A percentile compares a stretch with the other conserved stretches of the same genome.
Evolutionary conservation across 306 rosid genomes (phyloP).

Genomic region (Corylus avellana): DNA sequence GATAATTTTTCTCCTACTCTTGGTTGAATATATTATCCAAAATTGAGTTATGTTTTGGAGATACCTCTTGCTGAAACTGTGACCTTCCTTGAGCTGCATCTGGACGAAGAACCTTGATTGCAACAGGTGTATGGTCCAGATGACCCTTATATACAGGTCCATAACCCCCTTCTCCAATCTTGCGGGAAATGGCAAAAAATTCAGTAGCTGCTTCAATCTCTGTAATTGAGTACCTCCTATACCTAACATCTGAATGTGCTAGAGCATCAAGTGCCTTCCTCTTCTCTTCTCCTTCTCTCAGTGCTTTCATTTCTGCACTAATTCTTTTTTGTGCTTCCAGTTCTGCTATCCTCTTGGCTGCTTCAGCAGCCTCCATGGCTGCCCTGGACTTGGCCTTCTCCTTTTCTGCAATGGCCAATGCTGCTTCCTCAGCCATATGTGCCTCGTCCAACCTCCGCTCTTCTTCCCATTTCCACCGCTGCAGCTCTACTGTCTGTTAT

Average conservation of each 20-base stretch:
- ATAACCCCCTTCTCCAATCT: slow-evolving; percentile 96
- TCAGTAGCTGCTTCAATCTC: slow-evolving; percentile 86
- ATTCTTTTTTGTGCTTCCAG: slow-evolving; percentile 81
- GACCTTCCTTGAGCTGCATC: slow-evolving; percentile 94
- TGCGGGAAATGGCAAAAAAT: slow-evolving; percentile 59
- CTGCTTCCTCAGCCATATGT: slow-evolving; percentile 73
- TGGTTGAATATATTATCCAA: too few relatives aligned
- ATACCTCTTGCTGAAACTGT: slow-evolving; percentile 90
- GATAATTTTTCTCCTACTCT: too few relatives aligned
- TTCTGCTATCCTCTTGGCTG: slow-evolving; percentile 78
- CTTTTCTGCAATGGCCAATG: slow-evolving; percentile 66
- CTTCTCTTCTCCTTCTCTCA: slow-evolving; percentile 73
- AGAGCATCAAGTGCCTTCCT: slow-evolving; percentile 55
- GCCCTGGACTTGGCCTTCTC: slow-evolving; percentile 86
- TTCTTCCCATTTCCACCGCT: slow-evolving; percentile 87
- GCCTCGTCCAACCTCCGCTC: slow-evolving; percentile 78
- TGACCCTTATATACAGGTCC: slow-evolving; percentile 82
- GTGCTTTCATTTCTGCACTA: slow-evolving; percentile 75
- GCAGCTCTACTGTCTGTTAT: slow-evolving; percentile 77
- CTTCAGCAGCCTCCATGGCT: slow-evolving; percentile 93
- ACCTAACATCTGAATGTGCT: slow-evolving; percentile 55
- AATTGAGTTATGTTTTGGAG: slow-evolving; percentile 1
- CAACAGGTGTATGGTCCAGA: slow-evolving; percentile 84
- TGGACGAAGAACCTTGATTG: slow-evolving; percentile 91
- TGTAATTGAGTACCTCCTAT: slow-evolving; percentile 75